A percentile compares a stretch with the other conserved stretches of the same genome.
Conservation (phyloP, 805 yeast species). For the Hanseniaspora valbyensis region DNA sequence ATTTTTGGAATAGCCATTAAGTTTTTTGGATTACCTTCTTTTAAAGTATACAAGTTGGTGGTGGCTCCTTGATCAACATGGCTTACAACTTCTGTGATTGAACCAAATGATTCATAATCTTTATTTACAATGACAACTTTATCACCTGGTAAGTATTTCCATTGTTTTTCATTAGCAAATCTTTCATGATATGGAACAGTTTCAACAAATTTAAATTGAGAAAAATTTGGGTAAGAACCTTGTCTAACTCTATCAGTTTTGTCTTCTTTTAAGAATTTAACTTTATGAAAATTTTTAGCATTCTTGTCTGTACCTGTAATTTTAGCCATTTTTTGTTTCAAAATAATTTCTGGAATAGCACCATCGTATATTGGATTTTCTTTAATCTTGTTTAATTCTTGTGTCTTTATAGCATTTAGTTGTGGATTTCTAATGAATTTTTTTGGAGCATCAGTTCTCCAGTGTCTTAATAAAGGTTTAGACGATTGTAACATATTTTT, state of each 20-base stretch:
- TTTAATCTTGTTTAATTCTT: slow-evolving; percentile 2
- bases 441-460: slow-evolving; percentile 7
- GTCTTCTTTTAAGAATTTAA: neutral
- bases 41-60: slow-evolving; percentile 52
- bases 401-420: slow-evolving; percentile 22
- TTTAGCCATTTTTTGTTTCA: neutral
- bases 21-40: slow-evolving; percentile 56
- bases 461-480: slow-evolving; percentile 18
- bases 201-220: slow-evolving; percentile 18
- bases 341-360: neutral
- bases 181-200: slow-evolving; percentile 27
- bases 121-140: slow-evolving; percentile 65
- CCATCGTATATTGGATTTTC: neutral
- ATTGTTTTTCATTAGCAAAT: slow-evolving; percentile 37
- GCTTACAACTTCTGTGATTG: slow-evolving; percentile 33
- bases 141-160: slow-evolving; percentile 65
- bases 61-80: slow-evolving; percentile 39
- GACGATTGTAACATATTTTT: slow-evolving; percentile 2
- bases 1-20: slow-evolving; percentile 58
- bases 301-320: slow-evolving; percentile 2
- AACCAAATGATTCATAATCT: slow-evolving; percentile 44
- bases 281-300: neutral
- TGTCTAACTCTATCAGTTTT: neutral
- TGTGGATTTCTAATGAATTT: neutral
- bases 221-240: slow-evolving; percentile 3